These are phyloP conservation scores for Clavaria fumosa DNA, from an alignment of 768 basidiomycete species.

Conservation along the genomic window DNA sequence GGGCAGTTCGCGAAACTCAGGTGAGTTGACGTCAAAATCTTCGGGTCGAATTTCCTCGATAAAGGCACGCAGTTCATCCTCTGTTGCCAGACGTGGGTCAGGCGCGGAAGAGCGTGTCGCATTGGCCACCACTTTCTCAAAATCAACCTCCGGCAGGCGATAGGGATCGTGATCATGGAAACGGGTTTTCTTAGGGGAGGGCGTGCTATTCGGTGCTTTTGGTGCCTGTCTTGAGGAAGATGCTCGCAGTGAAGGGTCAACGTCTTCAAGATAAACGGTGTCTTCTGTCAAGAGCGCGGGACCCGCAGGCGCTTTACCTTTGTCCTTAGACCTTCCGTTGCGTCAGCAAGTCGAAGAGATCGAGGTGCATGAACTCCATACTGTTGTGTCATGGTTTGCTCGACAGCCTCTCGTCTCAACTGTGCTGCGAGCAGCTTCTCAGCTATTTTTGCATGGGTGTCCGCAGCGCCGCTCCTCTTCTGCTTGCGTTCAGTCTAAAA, in stretches of 20 bases:
- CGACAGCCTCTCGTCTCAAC: conserved; percentile 76
- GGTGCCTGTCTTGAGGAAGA: too few relatives aligned
- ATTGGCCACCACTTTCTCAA: conserved; percentile 46
- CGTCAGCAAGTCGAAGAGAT: too few relatives aligned
- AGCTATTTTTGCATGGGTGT: conserved; percentile 74
- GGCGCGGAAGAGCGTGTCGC: conserved; percentile 46
- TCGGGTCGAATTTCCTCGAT: conserved; percentile 95
- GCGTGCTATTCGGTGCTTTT: conserved; percentile 38
- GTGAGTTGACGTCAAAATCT: conserved; percentile 83
- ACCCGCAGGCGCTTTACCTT: conserved; percentile 29
- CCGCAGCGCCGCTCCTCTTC: conserved; percentile 83
- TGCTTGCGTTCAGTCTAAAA: conserved; percentile 69
- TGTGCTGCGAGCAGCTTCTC: conserved; percentile 89
- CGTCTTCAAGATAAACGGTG: conserved; percentile 81
- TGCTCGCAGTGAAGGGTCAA: conserved; percentile 42
- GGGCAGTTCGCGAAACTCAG: conserved; percentile 82
- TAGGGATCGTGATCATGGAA: conserved; percentile 85
- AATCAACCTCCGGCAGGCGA: conserved; percentile 68
- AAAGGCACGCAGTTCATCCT: conserved; percentile 83
- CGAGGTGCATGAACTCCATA: too few relatives aligned
- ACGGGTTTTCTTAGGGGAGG: conserved; percentile 43
- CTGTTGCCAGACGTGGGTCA: conserved; percentile 90
- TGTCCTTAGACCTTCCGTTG: conserved; percentile 25
- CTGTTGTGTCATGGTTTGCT: conserved; percentile 26
- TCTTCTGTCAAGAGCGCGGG: conserved; percentile 48